phyloP scores from a whole-genome alignment of 441 rosid genomes.

The Brassica hybrid region DNA sequence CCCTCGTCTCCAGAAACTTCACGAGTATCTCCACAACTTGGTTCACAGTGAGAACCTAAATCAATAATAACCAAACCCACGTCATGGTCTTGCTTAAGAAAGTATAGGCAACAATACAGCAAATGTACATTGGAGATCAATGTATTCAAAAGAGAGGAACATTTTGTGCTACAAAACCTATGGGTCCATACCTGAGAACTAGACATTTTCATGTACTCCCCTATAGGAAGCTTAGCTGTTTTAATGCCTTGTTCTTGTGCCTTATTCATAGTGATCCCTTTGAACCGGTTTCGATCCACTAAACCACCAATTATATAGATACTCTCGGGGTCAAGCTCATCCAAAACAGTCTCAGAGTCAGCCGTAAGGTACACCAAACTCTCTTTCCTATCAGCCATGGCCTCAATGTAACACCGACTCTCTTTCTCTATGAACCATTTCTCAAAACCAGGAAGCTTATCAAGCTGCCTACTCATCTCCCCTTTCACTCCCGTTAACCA shows the following conservation, averaged over 20 bases:
- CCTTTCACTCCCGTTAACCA: constrained; percentile 87
- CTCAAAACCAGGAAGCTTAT: constrained; percentile 79
- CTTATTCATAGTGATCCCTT: constrained; percentile 86
- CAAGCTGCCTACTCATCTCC: constrained; percentile 69
- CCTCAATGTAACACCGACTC: constrained; percentile 65
- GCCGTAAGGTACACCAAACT: constrained; percentile 87
- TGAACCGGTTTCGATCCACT: constrained; percentile 90
- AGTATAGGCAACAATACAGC: background rate
- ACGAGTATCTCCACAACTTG: constrained; percentile 91
- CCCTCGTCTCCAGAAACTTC: constrained; percentile 76
- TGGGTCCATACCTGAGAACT: constrained; percentile 75
- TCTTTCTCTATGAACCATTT: constrained; percentile 92
- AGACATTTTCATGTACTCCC: constrained; percentile 85
- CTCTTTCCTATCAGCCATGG: constrained; percentile 69
- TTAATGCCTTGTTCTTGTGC: constrained; percentile 87
- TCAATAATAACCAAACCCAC: constrained; percentile 18
- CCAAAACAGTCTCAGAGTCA: constrained; percentile 76
- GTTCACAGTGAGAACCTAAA: constrained; percentile 90
- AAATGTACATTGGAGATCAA: background rate
- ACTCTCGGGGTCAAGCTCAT: constrained; percentile 61
- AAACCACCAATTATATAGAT: constrained; percentile 82
- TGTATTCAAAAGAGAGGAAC: too few relatives aligned
- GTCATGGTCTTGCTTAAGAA: constrained; percentile 7
- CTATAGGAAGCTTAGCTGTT: constrained; percentile 86
- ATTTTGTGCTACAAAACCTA: background rate